Evolutionary conservation across 2,329 filamentous ascomycete species (phyloP), one percentile per base, ranked within the genome.

Genomic region (Bipolaris zeicola): DNA sequence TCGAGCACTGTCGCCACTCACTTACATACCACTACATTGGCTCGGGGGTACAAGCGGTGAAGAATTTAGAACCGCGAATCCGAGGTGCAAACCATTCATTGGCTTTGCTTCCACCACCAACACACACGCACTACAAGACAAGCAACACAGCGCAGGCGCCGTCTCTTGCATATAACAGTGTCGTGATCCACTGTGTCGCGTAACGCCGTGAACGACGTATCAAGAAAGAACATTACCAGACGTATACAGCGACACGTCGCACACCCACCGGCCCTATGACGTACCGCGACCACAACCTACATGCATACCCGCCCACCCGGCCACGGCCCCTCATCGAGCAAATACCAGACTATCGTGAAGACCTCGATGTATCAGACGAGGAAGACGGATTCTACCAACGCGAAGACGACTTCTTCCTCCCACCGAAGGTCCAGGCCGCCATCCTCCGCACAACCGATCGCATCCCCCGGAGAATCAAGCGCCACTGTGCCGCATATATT

Each of bases 321-420:
- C 58, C 51, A 34, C 61, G 55, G 8, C 66, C 66, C 22, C 69
- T 74, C 63, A 67, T 75, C 61, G 70, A 74, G 53, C 60, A 67
- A 37, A 71, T 72, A 36, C 67, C 70, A 33, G 56, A 67, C 54
- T 52, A 68, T 45, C 64, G 58, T 52, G 44, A 65, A 43, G 51
- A 67, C 42, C 60, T 74, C 55, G 74, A 76, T 58, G 74, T 76
- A 44, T 72, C 76, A 13, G 76, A 79, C 50, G 73, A 76, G 65
- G 73, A 76, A 60, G 70, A 75, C 26, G 64, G 65, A 38, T 75
- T 74, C 65, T 76, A 75, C 63, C 61, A 59, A 50, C 61, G 66
- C 53, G 75, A 77, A 48, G 71, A 76, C 56, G 68, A 72, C 41
- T 70, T 67, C 46, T 63, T 74, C 33, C 64, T 75, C 34, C 61